phyloP scores from a whole-genome alignment of 2,329 filamentous ascomycete species.

The Bretziella fagacearum region DNA sequence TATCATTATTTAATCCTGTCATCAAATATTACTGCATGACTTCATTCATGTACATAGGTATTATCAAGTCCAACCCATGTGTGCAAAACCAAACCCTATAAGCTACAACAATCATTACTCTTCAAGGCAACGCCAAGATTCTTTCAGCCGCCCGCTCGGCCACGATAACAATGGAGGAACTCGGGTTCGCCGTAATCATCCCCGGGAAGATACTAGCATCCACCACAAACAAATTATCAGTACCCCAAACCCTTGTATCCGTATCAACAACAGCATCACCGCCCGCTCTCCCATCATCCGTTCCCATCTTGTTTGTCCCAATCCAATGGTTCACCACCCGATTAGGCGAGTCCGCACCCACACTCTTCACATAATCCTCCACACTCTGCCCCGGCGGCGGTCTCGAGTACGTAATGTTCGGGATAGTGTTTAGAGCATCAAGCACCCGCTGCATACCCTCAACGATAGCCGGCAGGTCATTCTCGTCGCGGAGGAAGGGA shows the following conservation, averaged over 20 bases:
- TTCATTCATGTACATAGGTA: background rate
- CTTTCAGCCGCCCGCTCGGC: conserved; percentile 40
- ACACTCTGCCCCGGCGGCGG: conserved; percentile 35
- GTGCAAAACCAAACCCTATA: conserved; percentile 3
- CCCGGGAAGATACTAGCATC: conserved; percentile 55
- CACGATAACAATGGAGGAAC: conserved; percentile 45
- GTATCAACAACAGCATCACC: conserved; percentile 45
- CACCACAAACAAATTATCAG: conserved; percentile 50
- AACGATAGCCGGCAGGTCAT: conserved; percentile 47
- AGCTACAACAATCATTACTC: background rate
- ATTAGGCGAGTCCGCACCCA: conserved; percentile 22
- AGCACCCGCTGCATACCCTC: conserved; percentile 44
- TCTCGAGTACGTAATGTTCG: conserved; percentile 33
- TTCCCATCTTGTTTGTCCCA: conserved; percentile 44
- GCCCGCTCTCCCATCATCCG: conserved; percentile 32
- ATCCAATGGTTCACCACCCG: conserved; percentile 36
- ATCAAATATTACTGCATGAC: too few relatives aligned
- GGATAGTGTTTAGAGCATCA: conserved; percentile 34
- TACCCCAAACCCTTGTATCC: conserved; percentile 48
- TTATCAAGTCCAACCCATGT: background rate
- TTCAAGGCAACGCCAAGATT: conserved; percentile 14
- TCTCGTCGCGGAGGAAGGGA: conserved; percentile 41
- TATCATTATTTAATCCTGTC: background rate
- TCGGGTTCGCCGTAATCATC: conserved; percentile 51
- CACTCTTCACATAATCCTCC: conserved; percentile 37